These are phyloP conservation scores for Lepraria neglecta DNA, from an alignment of 495 filamentous ascomycete genomes.

Conservation along the genomic window DNA sequence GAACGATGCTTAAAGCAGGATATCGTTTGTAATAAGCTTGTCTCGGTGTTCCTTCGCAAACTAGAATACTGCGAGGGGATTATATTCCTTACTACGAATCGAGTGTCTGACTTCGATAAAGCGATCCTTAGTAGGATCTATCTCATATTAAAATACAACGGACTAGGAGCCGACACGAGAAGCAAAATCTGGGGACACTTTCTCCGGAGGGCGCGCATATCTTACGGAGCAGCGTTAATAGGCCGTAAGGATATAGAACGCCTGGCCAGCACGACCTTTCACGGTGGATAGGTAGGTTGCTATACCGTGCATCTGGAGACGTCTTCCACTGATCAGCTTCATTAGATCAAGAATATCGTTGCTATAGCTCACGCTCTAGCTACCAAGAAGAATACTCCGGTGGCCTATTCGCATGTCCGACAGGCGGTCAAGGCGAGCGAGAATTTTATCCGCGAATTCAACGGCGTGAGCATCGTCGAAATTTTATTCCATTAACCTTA, in stretches of 20 bases:
- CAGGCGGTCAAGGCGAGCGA: too few relatives aligned
- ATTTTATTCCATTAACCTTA: too few relatives aligned
- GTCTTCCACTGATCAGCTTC: slow-evolving; percentile 13
- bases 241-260: slow-evolving; percentile 4
- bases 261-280: slow-evolving; percentile 13
- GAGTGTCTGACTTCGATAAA: slow-evolving; percentile 35
- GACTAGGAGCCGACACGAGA: not conserved
- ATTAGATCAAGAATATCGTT: too few relatives aligned
- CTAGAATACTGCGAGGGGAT: slow-evolving; percentile 48
- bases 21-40: slow-evolving; percentile 30
- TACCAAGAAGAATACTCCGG: too few relatives aligned
- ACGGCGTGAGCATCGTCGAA: too few relatives aligned
- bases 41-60: slow-evolving; percentile 47
- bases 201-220: slow-evolving; percentile 5
- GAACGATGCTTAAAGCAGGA: slow-evolving; percentile 24
- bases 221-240: slow-evolving; percentile 15
- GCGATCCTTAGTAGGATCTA: slow-evolving; percentile 1
- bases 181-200: slow-evolving; percentile 16
- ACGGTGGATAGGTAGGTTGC: slow-evolving; percentile 15
- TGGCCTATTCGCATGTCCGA: too few relatives aligned
- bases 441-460: too few relatives aligned
- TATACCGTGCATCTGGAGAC: slow-evolving; percentile 14
- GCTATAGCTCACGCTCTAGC: too few relatives aligned
- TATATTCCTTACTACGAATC: slow-evolving; percentile 34
- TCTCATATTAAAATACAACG: not conserved